These are phyloP conservation scores for Hirsutella minnesotensis DNA, from an alignment of 2,329 filamentous ascomycete species.

Conservation along the genomic window DNA sequence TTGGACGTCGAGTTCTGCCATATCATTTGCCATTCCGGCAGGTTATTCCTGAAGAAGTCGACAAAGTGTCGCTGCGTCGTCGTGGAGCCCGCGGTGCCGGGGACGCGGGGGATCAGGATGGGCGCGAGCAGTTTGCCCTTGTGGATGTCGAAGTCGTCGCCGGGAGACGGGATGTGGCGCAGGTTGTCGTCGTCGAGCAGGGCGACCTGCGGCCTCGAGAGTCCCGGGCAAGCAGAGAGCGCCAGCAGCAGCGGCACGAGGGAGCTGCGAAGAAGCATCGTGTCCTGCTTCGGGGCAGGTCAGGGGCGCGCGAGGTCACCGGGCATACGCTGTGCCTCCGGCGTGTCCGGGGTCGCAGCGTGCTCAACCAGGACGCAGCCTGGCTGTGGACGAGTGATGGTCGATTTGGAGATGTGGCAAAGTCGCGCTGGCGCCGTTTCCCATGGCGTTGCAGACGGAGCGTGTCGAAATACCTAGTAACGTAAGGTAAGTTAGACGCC, in stretches of 20 bases:
- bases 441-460: no score
- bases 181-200: conserved; percentile 66
- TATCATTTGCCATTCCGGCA: conserved; percentile 69
- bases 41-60: conserved; percentile 61
- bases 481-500: no score
- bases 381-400: no score
- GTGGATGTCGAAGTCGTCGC: conserved; percentile 66
- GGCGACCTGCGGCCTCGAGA: conserved; percentile 14
- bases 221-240: background rate
- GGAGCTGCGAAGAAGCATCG: conserved; percentile 1
- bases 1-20: conserved; percentile 85
- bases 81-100: conserved; percentile 66
- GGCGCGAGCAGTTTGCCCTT: conserved; percentile 68
- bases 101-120: conserved; percentile 78
- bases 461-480: no score
- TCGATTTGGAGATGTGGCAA: no score
- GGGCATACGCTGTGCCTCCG: no score
- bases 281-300: background rate
- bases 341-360: no score
- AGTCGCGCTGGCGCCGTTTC: no score
- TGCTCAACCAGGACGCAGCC: no score
- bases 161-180: conserved; percentile 57
- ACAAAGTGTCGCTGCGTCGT: conserved; percentile 72
- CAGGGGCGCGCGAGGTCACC: no score
- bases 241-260: conserved; percentile 5